These are phyloP conservation scores for Pisolithus orientalis DNA, from an alignment of 768 basidiomycete species.

Conservation along the genomic window DNA sequence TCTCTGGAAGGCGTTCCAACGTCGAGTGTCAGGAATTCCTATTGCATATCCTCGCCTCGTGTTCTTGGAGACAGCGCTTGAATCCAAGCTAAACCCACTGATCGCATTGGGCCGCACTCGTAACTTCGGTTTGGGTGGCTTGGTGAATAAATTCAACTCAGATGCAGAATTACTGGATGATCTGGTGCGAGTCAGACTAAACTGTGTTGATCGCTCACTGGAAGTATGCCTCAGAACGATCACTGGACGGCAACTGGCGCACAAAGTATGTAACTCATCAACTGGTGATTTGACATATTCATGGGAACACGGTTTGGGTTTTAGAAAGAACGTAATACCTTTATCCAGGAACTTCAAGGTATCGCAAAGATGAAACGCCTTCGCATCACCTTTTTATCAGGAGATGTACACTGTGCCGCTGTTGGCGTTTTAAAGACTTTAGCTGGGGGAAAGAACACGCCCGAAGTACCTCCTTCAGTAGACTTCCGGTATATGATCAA, in stretches of 20 bases:
- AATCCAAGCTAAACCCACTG: constrained; percentile 81
- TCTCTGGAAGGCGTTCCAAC: background rate
- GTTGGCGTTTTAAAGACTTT: constrained; percentile 75
- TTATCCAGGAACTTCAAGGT: constrained; percentile 73
- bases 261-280: constrained; percentile 47
- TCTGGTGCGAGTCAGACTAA: constrained; percentile 41
- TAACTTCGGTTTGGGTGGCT: constrained; percentile 62
- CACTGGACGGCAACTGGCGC: constrained; percentile 83
- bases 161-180: constrained; percentile 94
- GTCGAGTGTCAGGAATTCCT: constrained; percentile 47
- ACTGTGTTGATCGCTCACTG: background rate
- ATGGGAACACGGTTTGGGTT: constrained; percentile 6
- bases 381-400: constrained; percentile 82
- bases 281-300: background rate
- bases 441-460: constrained; percentile 39
- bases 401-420: constrained; percentile 91
- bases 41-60: constrained; percentile 94
- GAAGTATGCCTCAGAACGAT: constrained; percentile 75
- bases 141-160: constrained; percentile 88
- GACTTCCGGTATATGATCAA: constrained; percentile 93
- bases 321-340: constrained; percentile 86
- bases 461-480: constrained; percentile 39
- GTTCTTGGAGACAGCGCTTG: constrained; percentile 74
- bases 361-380: constrained; percentile 56
- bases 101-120: constrained; percentile 67